Conservation (phyloP, 441 rosid species). For the Brassica hybrid region DNA sequence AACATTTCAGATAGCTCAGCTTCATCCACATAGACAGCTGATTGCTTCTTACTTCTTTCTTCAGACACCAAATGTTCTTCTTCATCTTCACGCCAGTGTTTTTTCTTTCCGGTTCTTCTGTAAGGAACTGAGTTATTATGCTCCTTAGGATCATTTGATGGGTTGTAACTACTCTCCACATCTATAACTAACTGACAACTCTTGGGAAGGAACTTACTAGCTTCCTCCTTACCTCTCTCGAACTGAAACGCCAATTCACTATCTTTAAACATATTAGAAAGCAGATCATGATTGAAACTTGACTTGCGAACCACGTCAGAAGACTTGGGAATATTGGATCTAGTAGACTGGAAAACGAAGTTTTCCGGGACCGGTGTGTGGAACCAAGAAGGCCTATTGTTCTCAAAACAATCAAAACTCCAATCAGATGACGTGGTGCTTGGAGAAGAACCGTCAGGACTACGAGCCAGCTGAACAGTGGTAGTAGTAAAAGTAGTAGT, state of each 20-base stretch:
- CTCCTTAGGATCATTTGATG: constrained; percentile 19
- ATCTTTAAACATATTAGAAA: constrained; percentile 51
- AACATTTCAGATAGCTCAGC: constrained; percentile 50
- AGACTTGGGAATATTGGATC: neutral
- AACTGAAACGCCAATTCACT: constrained; percentile 64
- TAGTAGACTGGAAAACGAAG: constrained; percentile 38
- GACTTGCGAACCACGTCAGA: constrained; percentile 26
- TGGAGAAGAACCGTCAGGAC: constrained; percentile 46
- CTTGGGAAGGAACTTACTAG: constrained; percentile 84
- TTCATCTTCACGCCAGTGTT: constrained; percentile 41
- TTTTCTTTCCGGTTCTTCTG: constrained; percentile 37
- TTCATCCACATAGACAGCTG: constrained; percentile 49
- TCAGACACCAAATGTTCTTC: constrained; percentile 15
- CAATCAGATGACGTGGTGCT: constrained; percentile 35
- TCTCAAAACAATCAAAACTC: constrained; percentile 44
- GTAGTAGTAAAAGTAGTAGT: constrained; percentile 25
- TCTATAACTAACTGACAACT: constrained; percentile 50
- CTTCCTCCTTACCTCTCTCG: constrained; percentile 85
- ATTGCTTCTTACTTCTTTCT: constrained; percentile 49
- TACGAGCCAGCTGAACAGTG: constrained; percentile 30
- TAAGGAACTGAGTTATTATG: constrained; percentile 13
- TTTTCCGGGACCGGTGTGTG: constrained; percentile 41
- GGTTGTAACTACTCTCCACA: constrained; percentile 38
- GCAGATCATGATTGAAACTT: constrained; percentile 25
- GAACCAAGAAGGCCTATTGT: constrained; percentile 35